A percentile compares a stretch with the other conserved stretches of the same genome.
These are phyloP conservation scores for Sistotremastrum suecicum DNA, from an alignment of 768 basidiomycete species.

Conservation along the genomic window DNA sequence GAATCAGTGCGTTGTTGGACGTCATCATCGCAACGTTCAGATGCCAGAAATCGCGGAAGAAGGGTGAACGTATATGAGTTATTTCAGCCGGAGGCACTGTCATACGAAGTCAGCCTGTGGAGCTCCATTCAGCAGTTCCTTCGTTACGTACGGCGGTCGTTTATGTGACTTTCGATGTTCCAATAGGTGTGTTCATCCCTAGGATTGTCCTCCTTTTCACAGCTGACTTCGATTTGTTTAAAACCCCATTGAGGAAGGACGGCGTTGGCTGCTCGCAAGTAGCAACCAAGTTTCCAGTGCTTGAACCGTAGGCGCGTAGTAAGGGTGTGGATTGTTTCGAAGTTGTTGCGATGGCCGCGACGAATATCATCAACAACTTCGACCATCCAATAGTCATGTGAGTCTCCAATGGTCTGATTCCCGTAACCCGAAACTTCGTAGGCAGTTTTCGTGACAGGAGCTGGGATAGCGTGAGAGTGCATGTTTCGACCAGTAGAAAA, in stretches of 20 bases:
- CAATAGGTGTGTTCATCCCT: constrained; percentile 81
- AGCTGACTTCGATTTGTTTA: constrained; percentile 95
- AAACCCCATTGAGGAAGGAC: constrained; percentile 96
- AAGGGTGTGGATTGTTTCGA: constrained; percentile 69
- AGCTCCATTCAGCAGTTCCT: too few relatives aligned
- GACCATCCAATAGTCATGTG: constrained; percentile 81
- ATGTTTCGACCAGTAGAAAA: constrained; percentile 75
- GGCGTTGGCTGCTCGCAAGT: constrained; percentile 78
- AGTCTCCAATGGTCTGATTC: constrained; percentile 76
- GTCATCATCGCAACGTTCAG: constrained; percentile 99
- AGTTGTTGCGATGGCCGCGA: constrained; percentile 39
- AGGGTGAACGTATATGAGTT: constrained; percentile 80
- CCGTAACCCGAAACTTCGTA: constrained; percentile 93
- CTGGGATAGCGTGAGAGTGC: constrained; percentile 80
- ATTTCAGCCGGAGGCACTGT: constrained; percentile 72
- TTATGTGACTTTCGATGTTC: constrained; percentile 98
- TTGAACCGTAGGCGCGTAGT: constrained; percentile 82
- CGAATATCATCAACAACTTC: constrained; percentile 88
- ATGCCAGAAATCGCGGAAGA: constrained; percentile 96
- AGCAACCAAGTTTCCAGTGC: constrained; percentile 70
- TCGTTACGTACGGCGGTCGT: constrained; percentile 64
- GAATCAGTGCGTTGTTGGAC: constrained; percentile 94
- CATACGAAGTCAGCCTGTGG: not conserved
- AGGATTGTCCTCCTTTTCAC: constrained; percentile 76
- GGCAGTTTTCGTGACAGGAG: constrained; percentile 80